Percentiles rank a stretch among this genome's conserved stretches.
Conservation (phyloP, 345 rosid species). For the Iberis pinnata region DNA sequence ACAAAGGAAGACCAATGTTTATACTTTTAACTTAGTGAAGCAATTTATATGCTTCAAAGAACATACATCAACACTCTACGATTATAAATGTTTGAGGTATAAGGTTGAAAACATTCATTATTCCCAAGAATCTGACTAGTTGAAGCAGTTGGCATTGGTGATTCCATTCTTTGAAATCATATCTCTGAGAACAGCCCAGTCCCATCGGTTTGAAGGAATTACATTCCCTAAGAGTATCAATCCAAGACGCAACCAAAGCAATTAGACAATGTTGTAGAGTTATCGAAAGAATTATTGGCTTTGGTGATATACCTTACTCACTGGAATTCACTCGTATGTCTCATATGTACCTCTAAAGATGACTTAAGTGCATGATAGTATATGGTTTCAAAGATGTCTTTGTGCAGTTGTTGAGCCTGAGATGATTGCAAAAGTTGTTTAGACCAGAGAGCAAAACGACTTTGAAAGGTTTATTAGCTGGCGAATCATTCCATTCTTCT, state of each 20-base stretch:
- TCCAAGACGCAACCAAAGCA: not conserved
- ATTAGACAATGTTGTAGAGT: not conserved
- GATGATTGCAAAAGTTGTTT: not conserved
- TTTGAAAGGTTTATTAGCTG: slow-evolving; percentile 5
- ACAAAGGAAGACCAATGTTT: no score
- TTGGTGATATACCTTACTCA: slow-evolving; percentile 56
- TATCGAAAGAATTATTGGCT: not conserved
- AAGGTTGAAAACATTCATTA: slow-evolving; percentile 79
- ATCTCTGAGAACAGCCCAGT: slow-evolving; percentile 36
- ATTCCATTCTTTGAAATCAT: slow-evolving; percentile 58
- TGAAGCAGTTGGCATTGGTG: slow-evolving; percentile 84
- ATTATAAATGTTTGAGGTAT: slow-evolving; percentile 73
- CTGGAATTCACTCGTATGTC: slow-evolving; percentile 65
- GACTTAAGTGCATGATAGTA: slow-evolving; percentile 66
- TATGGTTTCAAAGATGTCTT: slow-evolving; percentile 76
- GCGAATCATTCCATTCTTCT: slow-evolving; percentile 51
- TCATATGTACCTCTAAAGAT: slow-evolving; percentile 65
- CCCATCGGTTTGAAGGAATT: slow-evolving; percentile 28
- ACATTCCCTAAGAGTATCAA: slow-evolving; percentile 17
- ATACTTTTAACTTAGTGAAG: no score
- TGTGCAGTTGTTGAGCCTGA: slow-evolving; percentile 75
- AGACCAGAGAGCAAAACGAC: slow-evolving; percentile 5
- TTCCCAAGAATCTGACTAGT: slow-evolving; percentile 92
- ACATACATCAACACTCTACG: slow-evolving; percentile 67
- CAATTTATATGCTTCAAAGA: not conserved